A percentile compares a stretch with the other conserved stretches of the same genome.
These are phyloP conservation scores for Marchantia paleacea DNA, from an alignment of 225 moss, liverwort and hornwort species.

Conservation along the genomic window DNA sequence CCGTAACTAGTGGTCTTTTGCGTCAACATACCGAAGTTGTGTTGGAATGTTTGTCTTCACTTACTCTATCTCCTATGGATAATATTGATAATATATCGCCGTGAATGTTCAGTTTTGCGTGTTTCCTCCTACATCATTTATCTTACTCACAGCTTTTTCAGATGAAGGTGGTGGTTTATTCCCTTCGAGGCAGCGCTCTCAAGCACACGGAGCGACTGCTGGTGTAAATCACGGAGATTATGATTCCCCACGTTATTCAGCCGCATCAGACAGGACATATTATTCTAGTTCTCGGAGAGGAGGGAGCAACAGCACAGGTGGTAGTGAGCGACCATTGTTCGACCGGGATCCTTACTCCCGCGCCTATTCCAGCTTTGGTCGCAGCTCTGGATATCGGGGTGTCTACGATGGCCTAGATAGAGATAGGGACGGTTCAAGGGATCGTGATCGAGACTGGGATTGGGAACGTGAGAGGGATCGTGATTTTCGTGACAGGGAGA, in stretches of 20 bases:
- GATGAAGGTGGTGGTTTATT: slow-evolving; percentile 78
- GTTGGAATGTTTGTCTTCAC: too few relatives aligned
- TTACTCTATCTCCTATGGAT: too few relatives aligned
- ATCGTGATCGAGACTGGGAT: slow-evolving; percentile 94
- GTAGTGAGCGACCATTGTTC: slow-evolving; percentile 52
- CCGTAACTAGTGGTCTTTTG: too few relatives aligned
- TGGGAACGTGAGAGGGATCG: slow-evolving; percentile 82
- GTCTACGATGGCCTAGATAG: slow-evolving; percentile 75
- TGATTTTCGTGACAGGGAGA: slow-evolving; percentile 66
- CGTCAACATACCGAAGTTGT: too few relatives aligned
- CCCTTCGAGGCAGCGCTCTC: slow-evolving; percentile 65
- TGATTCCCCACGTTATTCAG: slow-evolving; percentile 77
- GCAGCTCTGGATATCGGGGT: slow-evolving; percentile 73
- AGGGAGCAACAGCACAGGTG: slow-evolving; percentile 48
- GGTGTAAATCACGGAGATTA: slow-evolving; percentile 77
- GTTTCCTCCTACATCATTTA: background rate
- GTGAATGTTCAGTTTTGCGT: too few relatives aligned
- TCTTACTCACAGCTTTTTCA: slow-evolving; percentile 31
- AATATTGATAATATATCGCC: too few relatives aligned
- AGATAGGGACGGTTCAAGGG: slow-evolving; percentile 64
- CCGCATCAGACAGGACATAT: slow-evolving; percentile 57
- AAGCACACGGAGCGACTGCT: slow-evolving; percentile 57
- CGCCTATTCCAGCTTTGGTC: slow-evolving; percentile 86
- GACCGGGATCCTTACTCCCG: slow-evolving; percentile 60
- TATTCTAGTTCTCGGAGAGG: slow-evolving; percentile 54